A percentile compares a stretch with the other conserved stretches of the same genome.
These are phyloP conservation scores for Aphanomyces invadans DNA, from an alignment of 352 stramenopile genomes.

Conservation along the genomic window DNA sequence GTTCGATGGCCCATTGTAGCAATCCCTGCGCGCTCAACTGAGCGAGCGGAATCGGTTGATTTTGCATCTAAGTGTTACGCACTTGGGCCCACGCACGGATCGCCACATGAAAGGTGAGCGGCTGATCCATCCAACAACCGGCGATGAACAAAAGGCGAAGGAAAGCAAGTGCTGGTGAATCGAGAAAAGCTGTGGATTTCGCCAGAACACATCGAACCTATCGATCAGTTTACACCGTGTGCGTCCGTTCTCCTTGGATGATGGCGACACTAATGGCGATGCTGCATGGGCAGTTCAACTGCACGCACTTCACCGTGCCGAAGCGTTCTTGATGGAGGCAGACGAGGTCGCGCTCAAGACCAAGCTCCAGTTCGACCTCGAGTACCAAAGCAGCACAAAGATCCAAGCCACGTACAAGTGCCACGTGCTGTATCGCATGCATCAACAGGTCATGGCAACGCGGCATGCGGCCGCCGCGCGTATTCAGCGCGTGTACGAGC, in stretches of 20 bases:
- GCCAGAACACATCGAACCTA: constrained; percentile 30
- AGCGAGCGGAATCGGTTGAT: constrained; percentile 12
- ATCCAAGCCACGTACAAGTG: constrained; percentile 44
- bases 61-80: constrained; percentile 3
- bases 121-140: too few species aligned
- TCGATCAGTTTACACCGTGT: constrained; percentile 24
- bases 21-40: constrained; percentile 6
- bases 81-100: background rate
- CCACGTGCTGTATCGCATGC: constrained; percentile 28
- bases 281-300: constrained; percentile 35
- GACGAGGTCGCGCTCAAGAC: constrained; percentile 51
- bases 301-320: constrained; percentile 43
- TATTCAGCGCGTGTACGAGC: constrained; percentile 67
- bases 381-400: constrained; percentile 37
- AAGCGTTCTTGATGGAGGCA: constrained; percentile 55
- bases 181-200: constrained; percentile 61
- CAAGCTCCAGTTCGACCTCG: constrained; percentile 38
- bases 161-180: constrained; percentile 48
- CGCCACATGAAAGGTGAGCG: background rate
- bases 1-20: constrained; percentile 1
- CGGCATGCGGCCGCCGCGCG: constrained; percentile 36
- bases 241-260: too few species aligned
- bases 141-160: too few species aligned
- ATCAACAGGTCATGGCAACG: constrained; percentile 29
- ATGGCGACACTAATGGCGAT: too few species aligned